Conservation (phyloP, 345 rosid genomes). For the Sonneratia alba region DNA sequence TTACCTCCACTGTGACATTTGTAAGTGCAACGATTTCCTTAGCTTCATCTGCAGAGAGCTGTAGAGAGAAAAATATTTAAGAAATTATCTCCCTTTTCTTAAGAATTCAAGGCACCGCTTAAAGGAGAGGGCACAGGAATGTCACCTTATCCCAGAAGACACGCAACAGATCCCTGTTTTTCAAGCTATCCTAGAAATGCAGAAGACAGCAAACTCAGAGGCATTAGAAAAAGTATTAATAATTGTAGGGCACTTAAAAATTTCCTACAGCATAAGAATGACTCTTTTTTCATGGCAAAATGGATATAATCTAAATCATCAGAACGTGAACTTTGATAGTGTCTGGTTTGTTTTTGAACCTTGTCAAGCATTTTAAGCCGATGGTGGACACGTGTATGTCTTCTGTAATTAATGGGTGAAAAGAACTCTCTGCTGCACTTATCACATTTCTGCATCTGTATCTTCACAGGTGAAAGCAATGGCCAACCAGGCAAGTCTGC, state of each 20-base stretch:
- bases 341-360: constrained; percentile 30
- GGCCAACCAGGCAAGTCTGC: constrained; percentile 86
- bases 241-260: neutral
- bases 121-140: neutral
- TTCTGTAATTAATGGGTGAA: constrained; percentile 75
- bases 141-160: constrained; percentile 84
- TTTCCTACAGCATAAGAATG: neutral
- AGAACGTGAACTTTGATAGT: neutral
- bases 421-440: constrained; percentile 83
- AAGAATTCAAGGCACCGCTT: neutral
- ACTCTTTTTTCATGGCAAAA: neutral
- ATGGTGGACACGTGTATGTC: constrained; percentile 87
- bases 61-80: constrained; percentile 18
- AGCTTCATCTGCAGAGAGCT: constrained; percentile 63
- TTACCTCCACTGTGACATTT: constrained; percentile 56
- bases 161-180: constrained; percentile 61
- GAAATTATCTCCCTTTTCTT: neutral
- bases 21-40: constrained; percentile 64
- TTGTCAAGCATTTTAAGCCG: constrained; percentile 70
- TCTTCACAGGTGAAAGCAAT: constrained; percentile 76
- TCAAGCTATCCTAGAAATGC: constrained; percentile 52
- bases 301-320: constrained; percentile 1
- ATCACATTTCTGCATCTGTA: constrained; percentile 86
- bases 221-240: neutral
- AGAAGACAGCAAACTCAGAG: constrained; percentile 1